Evolutionary conservation across 139 green algal species (phyloP).

Genomic region (Coelastrella sp.): DNA sequence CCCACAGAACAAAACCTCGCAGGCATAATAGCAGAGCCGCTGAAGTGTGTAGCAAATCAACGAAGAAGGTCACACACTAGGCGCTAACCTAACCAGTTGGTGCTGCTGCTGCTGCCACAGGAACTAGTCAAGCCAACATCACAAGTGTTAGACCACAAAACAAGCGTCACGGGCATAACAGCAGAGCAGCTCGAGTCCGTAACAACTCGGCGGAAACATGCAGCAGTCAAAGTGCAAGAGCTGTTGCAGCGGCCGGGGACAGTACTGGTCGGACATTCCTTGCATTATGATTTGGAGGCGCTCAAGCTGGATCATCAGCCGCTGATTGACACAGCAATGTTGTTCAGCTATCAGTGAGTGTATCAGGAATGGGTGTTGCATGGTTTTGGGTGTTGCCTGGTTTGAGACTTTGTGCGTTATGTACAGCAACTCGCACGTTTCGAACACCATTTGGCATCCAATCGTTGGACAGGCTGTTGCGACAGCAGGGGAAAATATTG

Average conservation of each 20-base stretch:
- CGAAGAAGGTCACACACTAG: not conserved
- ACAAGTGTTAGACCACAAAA: slow-evolving; percentile 61
- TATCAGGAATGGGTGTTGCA: too few species aligned
- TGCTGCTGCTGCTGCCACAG: slow-evolving; percentile 43
- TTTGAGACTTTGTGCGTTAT: not conserved
- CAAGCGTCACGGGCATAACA: slow-evolving; percentile 64
- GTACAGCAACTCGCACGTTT: not conserved
- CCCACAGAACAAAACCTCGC: too few species aligned
- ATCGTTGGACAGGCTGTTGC: too few species aligned
- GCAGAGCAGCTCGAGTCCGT: slow-evolving; percentile 56
- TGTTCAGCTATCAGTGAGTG: slow-evolving; percentile 49
- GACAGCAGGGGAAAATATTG: too few species aligned
- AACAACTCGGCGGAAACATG: not conserved
- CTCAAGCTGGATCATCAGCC: slow-evolving; percentile 68
- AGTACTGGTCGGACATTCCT: slow-evolving; percentile 73
- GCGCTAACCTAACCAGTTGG: not conserved
- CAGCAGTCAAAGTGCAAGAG: not conserved
- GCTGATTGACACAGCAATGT: slow-evolving; percentile 74
- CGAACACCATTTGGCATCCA: too few species aligned
- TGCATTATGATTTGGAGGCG: slow-evolving; percentile 73
- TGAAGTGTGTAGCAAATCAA: too few species aligned
- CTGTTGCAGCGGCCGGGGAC: slow-evolving; percentile 18
- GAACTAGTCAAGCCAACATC: slow-evolving; percentile 59
- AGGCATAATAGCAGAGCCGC: too few species aligned
- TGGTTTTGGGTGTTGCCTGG: too few species aligned